phyloP scores from a whole-genome alignment of 345 rosid genomes.

The Brassica nigra region DNA sequence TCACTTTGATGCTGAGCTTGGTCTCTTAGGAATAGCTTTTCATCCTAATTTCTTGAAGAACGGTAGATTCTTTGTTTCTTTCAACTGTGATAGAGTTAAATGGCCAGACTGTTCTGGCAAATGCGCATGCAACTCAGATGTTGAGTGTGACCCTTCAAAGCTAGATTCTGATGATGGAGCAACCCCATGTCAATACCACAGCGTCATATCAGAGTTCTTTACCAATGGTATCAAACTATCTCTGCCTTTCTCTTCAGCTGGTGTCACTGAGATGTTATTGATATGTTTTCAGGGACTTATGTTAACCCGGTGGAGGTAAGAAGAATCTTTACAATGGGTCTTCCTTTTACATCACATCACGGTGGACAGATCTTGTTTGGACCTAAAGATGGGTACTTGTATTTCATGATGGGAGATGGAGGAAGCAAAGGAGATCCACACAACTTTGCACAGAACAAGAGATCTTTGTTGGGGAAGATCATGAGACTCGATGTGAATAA shows the following conservation, averaged over 20 bases:
- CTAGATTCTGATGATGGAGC: constrained; percentile 57
- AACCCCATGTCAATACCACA: constrained; percentile 71
- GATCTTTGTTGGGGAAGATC: constrained; percentile 60
- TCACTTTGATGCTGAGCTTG: constrained; percentile 52
- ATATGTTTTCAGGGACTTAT: constrained; percentile 30
- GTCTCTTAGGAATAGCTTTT: constrained; percentile 77
- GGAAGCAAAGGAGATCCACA: constrained; percentile 44
- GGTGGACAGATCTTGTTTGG: constrained; percentile 64
- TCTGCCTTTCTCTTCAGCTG: constrained; percentile 23
- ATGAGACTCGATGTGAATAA: constrained; percentile 56
- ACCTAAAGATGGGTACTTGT: constrained; percentile 55
- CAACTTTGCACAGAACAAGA: constrained; percentile 57
- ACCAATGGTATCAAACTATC: constrained; percentile 47
- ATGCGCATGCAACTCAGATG: constrained; percentile 79
- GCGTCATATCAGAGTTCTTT: constrained; percentile 66
- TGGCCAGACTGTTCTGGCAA: constrained; percentile 71
- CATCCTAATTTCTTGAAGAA: constrained; percentile 67
- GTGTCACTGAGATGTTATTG: neutral
- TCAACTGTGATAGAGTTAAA: constrained; percentile 69
- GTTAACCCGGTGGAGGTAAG: constrained; percentile 47
- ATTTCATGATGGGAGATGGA: constrained; percentile 60
- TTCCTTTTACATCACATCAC: constrained; percentile 47
- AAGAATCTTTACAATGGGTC: constrained; percentile 59
- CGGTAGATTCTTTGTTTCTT: constrained; percentile 77
- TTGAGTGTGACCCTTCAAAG: constrained; percentile 79